Conservation (phyloP, 495 filamentous ascomycete genomes). For the Penicillium malachiteum region DNA sequence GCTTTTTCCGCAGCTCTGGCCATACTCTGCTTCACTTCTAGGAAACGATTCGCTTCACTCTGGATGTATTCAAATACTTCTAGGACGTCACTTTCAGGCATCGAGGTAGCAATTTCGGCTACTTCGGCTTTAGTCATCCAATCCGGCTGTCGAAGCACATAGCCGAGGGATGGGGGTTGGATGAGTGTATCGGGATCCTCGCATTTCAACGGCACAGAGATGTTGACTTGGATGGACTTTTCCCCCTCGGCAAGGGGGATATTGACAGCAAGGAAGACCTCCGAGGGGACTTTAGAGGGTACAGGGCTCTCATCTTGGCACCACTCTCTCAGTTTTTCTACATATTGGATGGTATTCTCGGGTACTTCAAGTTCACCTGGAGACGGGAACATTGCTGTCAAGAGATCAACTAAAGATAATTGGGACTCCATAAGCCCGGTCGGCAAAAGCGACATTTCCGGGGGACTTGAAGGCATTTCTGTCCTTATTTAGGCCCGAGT, state of each 20-base stretch:
- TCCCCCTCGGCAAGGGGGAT: conserved; percentile 28
- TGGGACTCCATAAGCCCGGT: conserved; percentile 35
- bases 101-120: conserved; percentile 20
- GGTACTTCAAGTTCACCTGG: conserved; percentile 38
- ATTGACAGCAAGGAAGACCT: conserved; percentile 25
- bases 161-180: conserved; percentile 27
- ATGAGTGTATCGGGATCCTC: conserved; percentile 18
- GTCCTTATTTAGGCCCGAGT: too few species aligned
- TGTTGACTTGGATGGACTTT: conserved; percentile 33
- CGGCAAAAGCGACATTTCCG: conserved; percentile 18
- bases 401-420: conserved; percentile 36
- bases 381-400: conserved; percentile 37
- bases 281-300: conserved; percentile 22
- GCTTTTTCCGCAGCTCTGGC: conserved; percentile 1
- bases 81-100: conserved; percentile 33
- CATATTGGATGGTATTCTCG: conserved; percentile 26
- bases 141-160: conserved; percentile 39
- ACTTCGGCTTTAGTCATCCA: conserved; percentile 46
- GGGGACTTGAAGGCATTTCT: conserved; percentile 24
- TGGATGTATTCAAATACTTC: conserved; percentile 38
- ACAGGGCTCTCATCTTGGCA: conserved; percentile 18
- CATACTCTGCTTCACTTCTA: conserved; percentile 22
- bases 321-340: conserved; percentile 36
- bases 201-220: conserved; percentile 34
- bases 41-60: conserved; percentile 21